Conservation (phyloP, 106 monocot genomes). For the Dioscorea alata region DNA sequence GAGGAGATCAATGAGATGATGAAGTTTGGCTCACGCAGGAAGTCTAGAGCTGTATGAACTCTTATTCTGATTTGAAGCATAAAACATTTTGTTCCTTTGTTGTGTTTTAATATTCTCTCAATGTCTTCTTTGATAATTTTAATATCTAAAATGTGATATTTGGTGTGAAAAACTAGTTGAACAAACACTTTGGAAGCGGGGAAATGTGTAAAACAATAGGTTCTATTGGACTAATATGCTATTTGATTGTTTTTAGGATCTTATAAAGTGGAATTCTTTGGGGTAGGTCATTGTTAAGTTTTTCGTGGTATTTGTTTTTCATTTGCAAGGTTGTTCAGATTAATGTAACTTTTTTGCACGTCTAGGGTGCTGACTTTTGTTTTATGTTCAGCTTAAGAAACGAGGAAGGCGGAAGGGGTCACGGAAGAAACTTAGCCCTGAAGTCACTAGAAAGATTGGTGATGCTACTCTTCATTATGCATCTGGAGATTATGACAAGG, state of each 20-base stretch:
- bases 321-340: not conserved
- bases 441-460: constrained; percentile 66
- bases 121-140: not conserved
- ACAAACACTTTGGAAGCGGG: not conserved
- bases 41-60: constrained; percentile 35
- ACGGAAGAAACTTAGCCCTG: constrained; percentile 64
- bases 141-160: not conserved
- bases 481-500: constrained; percentile 62
- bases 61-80: not conserved
- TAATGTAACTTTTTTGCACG: not conserved
- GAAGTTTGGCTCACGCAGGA: constrained; percentile 55
- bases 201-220: too few relatives aligned
- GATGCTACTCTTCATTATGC: constrained; percentile 88
- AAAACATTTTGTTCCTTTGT: too few relatives aligned
- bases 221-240: too few relatives aligned
- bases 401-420: constrained; percentile 72
- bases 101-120: not conserved
- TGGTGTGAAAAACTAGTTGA: not conserved
- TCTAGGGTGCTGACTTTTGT: not conserved
- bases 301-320: not conserved
- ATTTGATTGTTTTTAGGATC: too few relatives aligned
- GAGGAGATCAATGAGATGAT: constrained; percentile 81
- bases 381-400: constrained; percentile 54
- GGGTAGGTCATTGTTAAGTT: too few relatives aligned
- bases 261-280: too few relatives aligned